Base-by-base conservation (phyloP, 1,139 yeast species). In the Waltiozyma sp. region DNA sequence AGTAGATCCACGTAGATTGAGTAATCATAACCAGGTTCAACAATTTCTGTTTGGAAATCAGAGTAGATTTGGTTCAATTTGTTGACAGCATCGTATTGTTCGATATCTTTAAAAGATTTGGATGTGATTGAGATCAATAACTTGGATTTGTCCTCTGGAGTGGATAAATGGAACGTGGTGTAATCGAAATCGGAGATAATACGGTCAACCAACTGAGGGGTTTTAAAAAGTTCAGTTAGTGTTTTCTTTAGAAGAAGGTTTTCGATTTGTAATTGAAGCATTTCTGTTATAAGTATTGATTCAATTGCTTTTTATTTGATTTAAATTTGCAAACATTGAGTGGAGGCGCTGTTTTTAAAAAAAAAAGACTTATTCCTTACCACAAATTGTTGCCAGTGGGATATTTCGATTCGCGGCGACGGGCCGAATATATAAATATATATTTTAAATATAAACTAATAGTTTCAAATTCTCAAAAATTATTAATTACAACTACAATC, bases 141-240 rank as follows among this genome's bases (percentile, higher is more conserved):
- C 60, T 75, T 67, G 38, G 77, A 65, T 69, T 77, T 84, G 56
- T 69, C 72, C 58, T 76, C 87, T 14, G 89, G 80, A 38, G 95
- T 89, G 40, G 95, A 82, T 50, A 93, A 70, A 63, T 89, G 97
- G 65, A 84, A 88, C 28, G 94, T 85, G 45, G 96, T 94, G 66
- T 88, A 88, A 63, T 91, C 98, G 58, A 91, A 91, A 66, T 91
- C 99, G 34, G 95, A 81, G 50, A 91, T 77, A 51, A 91, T 77
- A 61, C 96, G 77, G 64, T 91, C 96, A 54, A 91, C 72, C n/a
- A 83, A 70, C 48, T 77, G 69, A 3, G 82, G 78, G 15, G 62
- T 49, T 19, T 54, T 62, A 37, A 55, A 36, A 34, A 55, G 48
- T 45, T 64, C 70, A 16, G 63, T 56, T 35, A 73, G 58, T 1